Percentiles rank a stretch among this genome's conserved stretches.
Evolutionary conservation across 495 filamentous ascomycete genomes (phyloP).

Genomic region (Aspergillus nanangensis): DNA sequence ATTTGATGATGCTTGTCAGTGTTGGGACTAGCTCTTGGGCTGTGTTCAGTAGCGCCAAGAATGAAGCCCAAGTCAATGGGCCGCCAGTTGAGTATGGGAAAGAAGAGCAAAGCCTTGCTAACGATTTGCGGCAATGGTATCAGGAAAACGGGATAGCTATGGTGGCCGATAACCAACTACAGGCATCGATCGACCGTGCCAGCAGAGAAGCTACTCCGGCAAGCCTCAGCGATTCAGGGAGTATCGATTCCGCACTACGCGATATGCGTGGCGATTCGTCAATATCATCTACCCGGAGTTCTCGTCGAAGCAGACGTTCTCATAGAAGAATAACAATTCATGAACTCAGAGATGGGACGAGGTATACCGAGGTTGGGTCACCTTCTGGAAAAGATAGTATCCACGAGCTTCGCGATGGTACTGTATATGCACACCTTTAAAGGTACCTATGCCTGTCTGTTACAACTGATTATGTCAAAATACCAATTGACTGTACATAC

Average conservation of each 20-base stretch:
- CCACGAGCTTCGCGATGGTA: constrained; percentile 44
- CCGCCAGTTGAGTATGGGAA: constrained; percentile 62
- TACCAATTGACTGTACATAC: no score
- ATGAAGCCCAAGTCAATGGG: constrained; percentile 47
- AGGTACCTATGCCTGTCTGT: not conserved
- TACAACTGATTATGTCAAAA: no score
- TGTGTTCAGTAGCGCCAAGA: constrained; percentile 43
- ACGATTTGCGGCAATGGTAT: constrained; percentile 45
- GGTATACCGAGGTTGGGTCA: constrained; percentile 39
- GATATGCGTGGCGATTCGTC: constrained; percentile 16
- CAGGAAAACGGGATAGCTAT: constrained; percentile 27
- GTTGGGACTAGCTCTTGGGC: constrained; percentile 59
- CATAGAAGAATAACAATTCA: constrained; percentile 38
- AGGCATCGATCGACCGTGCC: constrained; percentile 33
- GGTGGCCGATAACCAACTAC: constrained; percentile 35
- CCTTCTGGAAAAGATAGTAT: constrained; percentile 32
- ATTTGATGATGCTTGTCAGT: constrained; percentile 43
- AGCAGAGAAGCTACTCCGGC: constrained; percentile 26
- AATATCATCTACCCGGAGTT: constrained; percentile 26
- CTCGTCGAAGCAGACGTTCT: constrained; percentile 26
- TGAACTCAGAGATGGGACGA: constrained; percentile 40
- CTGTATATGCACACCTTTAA: constrained; percentile 39
- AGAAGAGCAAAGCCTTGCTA: constrained; percentile 55
- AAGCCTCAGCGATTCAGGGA: constrained; percentile 34
- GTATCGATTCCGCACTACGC: constrained; percentile 19